Evolutionary conservation across 2,329 filamentous ascomycete genomes (phyloP), one percentile per base, ranked within the genome.

Genomic region (Rutstroemia sp.): DNA sequence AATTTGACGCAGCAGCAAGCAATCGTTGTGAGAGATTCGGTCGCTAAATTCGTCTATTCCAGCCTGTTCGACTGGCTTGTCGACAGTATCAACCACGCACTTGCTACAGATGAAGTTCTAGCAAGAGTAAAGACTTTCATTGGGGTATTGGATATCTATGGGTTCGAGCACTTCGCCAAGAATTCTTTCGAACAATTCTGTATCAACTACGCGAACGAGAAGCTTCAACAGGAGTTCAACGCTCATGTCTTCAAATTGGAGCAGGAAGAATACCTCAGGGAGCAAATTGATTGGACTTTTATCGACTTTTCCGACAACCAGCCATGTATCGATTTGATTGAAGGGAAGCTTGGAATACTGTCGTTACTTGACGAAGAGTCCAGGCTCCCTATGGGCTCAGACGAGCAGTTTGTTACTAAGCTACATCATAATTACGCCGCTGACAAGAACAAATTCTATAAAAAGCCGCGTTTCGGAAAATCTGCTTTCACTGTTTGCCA

Each of bases 111-210:
- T 46, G 87, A 92, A 62, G 90, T 97, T 39, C 73, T 97, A 52
- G 85, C 80, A 65, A 83, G 89, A 42, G 90, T 95, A 56, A 82
- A 78, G 55, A 92, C 90, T 2, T 99, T 99, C 73, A 99, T 99
- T 67, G 94, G 94, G 72, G 94, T 99, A 49, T 82, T 99, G 62
- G 94, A 99, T 89, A 99, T 99, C 65, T 97, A 97, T 73, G 92
- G 92, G 62, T 99, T 99, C 69, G 94, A 99, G 73, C 94, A 97
- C 74, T 99, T 99, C 69, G 92, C 94, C 61, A 97, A 96, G 79
- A 99, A 99, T 76, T 99, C 94, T 0, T 99, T 99, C 67, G 94
- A 99, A 72, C 94, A 99, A 72, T 99, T 99, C 74, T 99, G 94
- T 75, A 99, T 99, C 81, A 99, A 99, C 74, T 99, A 99, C 69